Evolutionary conservation across 2,329 filamentous ascomycete species (phyloP).

Genomic region (Paraphoma chrysanthemicola): DNA sequence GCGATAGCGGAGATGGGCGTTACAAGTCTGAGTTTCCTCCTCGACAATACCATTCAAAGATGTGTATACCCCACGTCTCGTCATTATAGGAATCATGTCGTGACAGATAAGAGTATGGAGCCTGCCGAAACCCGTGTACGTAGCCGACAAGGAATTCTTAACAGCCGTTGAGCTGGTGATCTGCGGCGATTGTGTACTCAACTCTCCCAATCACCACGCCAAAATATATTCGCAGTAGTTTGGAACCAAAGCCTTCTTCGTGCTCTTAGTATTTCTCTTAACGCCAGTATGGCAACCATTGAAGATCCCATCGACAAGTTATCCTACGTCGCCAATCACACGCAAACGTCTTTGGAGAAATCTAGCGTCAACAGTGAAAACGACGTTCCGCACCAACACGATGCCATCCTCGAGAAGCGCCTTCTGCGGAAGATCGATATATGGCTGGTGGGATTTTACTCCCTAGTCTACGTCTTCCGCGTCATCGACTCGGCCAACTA

Average conservation of each 20-base stretch:
- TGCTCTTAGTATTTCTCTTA: background rate
- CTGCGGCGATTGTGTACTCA: background rate
- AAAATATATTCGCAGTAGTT: no score
- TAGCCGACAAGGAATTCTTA: background rate
- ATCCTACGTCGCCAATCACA: conserved; percentile 14
- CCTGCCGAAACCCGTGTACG: background rate
- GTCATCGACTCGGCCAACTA: conserved; percentile 38
- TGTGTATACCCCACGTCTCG: conserved; percentile 6
- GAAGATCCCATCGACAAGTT: conserved; percentile 18
- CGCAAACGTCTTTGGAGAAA: conserved; percentile 3
- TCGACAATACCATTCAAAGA: no score
- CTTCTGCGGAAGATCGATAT: conserved; percentile 35
- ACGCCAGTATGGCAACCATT: conserved; percentile 9
- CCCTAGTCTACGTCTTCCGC: conserved; percentile 38
- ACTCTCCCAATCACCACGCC: no score
- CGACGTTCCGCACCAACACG: background rate
- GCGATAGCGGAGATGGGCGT: conserved; percentile 8
- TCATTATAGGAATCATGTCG: conserved; percentile 20
- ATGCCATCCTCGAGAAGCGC: conserved; percentile 13
- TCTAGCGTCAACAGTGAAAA: conserved; percentile 7
- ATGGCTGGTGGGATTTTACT: conserved; percentile 40
- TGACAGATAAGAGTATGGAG: conserved; percentile 2
- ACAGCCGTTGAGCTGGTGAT: background rate
- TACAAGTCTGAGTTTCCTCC: background rate
- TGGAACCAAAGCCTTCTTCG: no score